phyloP scores from a whole-genome alignment of 345 rosid species.

The Mallotus nudiflorus region DNA sequence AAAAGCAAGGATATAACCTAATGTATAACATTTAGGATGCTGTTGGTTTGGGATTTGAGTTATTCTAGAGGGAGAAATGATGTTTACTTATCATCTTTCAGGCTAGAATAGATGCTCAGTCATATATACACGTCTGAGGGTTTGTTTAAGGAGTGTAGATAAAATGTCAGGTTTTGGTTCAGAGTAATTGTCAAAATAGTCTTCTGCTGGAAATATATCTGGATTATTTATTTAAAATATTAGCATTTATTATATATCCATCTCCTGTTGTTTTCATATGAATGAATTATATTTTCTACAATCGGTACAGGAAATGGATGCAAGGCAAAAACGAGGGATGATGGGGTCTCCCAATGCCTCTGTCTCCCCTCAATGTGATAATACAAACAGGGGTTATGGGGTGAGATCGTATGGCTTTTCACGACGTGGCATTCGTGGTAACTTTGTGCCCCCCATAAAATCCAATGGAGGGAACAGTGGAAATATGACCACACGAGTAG shows the following conservation, averaged over 20 bases:
- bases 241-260: background rate
- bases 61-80: background rate
- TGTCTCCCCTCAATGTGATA: slow-evolving; percentile 62
- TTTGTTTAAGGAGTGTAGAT: too few species aligned
- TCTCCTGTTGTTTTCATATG: background rate
- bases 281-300: slow-evolving; percentile 8
- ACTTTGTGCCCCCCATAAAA: slow-evolving; percentile 86
- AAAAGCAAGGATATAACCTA: background rate
- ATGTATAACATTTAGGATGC: background rate
- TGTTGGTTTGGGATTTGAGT: background rate
- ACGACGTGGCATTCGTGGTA: slow-evolving; percentile 78
- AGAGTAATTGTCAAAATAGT: background rate
- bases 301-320: slow-evolving; percentile 74
- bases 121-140: background rate
- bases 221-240: background rate
- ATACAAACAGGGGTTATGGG: slow-evolving; percentile 55
- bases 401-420: slow-evolving; percentile 55
- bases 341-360: slow-evolving; percentile 59
- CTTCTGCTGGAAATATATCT: background rate
- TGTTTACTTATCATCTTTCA: background rate
- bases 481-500: slow-evolving; percentile 58
- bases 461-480: slow-evolving; percentile 64
- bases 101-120: slow-evolving; percentile 12
- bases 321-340: slow-evolving; percentile 61
- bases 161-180: background rate